Evolutionary conservation across 169 alveolate genomes (phyloP), one percentile per base, ranked within the genome.

Genomic region (Amoebophrya sp.): DNA sequence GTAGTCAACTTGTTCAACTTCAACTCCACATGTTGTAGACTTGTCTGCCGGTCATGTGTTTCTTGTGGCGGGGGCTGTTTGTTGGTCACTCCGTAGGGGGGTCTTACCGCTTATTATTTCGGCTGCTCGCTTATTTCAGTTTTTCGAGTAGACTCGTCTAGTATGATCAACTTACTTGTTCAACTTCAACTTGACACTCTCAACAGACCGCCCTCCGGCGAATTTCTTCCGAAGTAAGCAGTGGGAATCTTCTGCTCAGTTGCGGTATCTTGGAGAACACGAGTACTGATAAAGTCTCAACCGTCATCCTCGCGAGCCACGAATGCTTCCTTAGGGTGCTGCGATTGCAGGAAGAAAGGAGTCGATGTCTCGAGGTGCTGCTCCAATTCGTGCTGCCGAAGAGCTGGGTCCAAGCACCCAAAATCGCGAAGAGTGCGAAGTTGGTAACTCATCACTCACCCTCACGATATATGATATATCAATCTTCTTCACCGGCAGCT

Each of bases 361-460:
- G 33, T 6, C 12, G 12, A 1, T 65, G 83, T 36, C 26, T 65
- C 39, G 36, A 65, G 2, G 3, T 65, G 83, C 33, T 65, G 33
- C 18, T 65, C 2, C 18, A 36, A 26, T 6, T 10, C 33, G n/a
- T 65, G 10, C n/a, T 65, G 83, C 83, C 83, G 83, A 65, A 65
- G 26, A 65, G 83, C 26, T 65, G 83, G 83, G 83, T 65, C 36
- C 83, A 65, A 65, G 83, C 83, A 0, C 83, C 83, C 12, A 65
- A 65, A 36, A 18, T 65, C 0, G 83, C 83, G 83, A 65, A 65
- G 83, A 26, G 38, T 0, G 83, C 83, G 36, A 65, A 65, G 33
- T 36, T 65, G 6, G 65, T 47, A 18, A 18, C 65, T 47, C n/a
- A n/a, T n/a, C n/a, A n/a, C n/a, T n/a, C n/a, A n/a, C n/a, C n/a